phyloP scores from a whole-genome alignment of 2,329 filamentous ascomycete genomes.

The Colletotrichum kahawae region DNA sequence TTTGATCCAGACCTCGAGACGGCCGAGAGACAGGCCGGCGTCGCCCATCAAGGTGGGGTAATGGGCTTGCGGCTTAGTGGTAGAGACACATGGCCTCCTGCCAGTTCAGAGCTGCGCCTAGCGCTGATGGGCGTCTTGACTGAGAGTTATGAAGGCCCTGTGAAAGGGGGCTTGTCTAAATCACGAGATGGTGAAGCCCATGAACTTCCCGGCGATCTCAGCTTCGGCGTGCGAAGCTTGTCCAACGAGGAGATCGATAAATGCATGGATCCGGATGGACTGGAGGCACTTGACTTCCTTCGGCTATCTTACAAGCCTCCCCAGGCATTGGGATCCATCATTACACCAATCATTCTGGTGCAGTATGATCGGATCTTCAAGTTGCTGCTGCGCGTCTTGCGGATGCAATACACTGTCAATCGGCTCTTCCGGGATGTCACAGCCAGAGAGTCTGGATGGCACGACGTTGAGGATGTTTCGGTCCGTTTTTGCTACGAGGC shows the following conservation, averaged over 20 bases:
- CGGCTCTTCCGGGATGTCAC: constrained; percentile 66
- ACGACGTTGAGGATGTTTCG: constrained; percentile 39
- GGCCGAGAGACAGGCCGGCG: constrained; percentile 74
- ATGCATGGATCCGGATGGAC: constrained; percentile 80
- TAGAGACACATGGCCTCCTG: constrained; percentile 88
- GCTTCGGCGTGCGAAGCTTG: constrained; percentile 86
- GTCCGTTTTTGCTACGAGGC: constrained; percentile 76
- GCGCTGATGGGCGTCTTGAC: constrained; percentile 84
- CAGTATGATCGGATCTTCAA: constrained; percentile 90
- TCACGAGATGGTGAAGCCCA: constrained; percentile 29
- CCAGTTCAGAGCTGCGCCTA: constrained; percentile 89
- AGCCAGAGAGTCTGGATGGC: constrained; percentile 37
- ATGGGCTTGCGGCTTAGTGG: constrained; percentile 87
- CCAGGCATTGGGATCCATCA: constrained; percentile 71
- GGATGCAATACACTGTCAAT: constrained; percentile 79
- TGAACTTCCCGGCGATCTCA: constrained; percentile 71
- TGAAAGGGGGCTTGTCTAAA: constrained; percentile 10
- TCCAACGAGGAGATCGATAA: constrained; percentile 78
- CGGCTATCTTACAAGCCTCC: constrained; percentile 84
- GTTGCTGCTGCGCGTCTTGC: constrained; percentile 74
- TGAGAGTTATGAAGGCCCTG: constrained; percentile 66
- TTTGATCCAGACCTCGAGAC: constrained; percentile 85
- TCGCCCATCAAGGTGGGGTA: constrained; percentile 69
- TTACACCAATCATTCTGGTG: constrained; percentile 71
- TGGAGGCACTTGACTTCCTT: constrained; percentile 93